Evolutionary conservation across 768 basidiomycete genomes (phyloP), one percentile per base, ranked within the genome.

Genomic region (Gloeostereum incarnatum): DNA sequence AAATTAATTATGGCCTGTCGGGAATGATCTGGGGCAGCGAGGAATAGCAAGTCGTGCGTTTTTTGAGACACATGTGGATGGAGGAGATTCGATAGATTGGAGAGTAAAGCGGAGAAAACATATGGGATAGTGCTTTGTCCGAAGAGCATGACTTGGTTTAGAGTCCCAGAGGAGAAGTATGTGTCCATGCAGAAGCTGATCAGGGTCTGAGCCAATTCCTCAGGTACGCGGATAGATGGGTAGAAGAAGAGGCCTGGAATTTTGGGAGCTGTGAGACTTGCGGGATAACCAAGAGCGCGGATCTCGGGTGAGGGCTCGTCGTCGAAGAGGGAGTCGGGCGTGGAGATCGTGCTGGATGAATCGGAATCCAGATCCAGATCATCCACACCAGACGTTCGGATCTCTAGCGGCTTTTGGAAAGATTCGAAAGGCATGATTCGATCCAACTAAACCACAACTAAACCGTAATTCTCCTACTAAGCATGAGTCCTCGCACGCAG

Each of bases 91-190:
- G 73, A 66, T 8, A 90, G 57, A 0, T 47, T 52, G 4, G 61
- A 52, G 20, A 89, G 68, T 6, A 91, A 66, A 24, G 63, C 47
- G 51, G 6, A 86, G 85, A 18, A 89, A 62, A 18, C 73, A 69
- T 23, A 60, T 58, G 4, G 61, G 49, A 30, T 23, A 13, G 10
- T 23, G 8, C 6, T 10, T 14, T 79, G 71, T 31, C 78, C 78
- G 50, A 94, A 94, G 13, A 94, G 69, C 90, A 93, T 92, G 37
- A 83, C 72, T 56, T 93, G 90, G 51, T 94, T 87, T 33, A 74
- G 63, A 30, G 59, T 45, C 18, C 57, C 60, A 8, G 53, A 53
- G 7, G 49, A 50, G 50, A 83, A 84, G 54, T 81, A 85, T 6
- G 64, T 66, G 2, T 57, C 49, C 55, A 75, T 64, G 55, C 81